Conservation (phyloP, 2,329 filamentous ascomycete genomes). For the Xylariomycetidae sp. region DNA sequence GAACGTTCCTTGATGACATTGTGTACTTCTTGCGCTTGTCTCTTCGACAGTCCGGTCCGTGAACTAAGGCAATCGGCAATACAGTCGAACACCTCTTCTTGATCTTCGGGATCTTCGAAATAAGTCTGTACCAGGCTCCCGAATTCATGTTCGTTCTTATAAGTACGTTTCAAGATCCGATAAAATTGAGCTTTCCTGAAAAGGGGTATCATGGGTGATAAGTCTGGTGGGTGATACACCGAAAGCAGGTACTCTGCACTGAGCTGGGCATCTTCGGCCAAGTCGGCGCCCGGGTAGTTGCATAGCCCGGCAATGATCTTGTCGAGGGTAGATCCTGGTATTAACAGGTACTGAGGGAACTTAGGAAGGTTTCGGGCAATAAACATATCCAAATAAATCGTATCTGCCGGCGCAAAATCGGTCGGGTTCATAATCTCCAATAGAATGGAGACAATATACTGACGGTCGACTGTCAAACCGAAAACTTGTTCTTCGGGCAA, state of each 20-base stretch:
- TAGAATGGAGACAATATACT: slow-evolving; percentile 88
- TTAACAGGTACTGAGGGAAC: slow-evolving; percentile 89
- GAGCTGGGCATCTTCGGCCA: slow-evolving; percentile 92
- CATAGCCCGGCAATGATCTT: slow-evolving; percentile 79
- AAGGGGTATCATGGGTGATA: slow-evolving; percentile 68
- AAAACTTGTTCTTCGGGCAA: slow-evolving; percentile 63
- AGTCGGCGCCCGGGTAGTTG: slow-evolving; percentile 71
- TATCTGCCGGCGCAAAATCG: slow-evolving; percentile 74
- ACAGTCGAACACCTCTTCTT: slow-evolving; percentile 71
- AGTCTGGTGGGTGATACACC: slow-evolving; percentile 83
- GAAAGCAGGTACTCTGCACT: slow-evolving; percentile 94
- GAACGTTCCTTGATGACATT: slow-evolving; percentile 62
- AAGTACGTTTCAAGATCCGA: slow-evolving; percentile 85
- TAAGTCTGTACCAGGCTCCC: slow-evolving; percentile 73
- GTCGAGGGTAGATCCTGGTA: slow-evolving; percentile 81
- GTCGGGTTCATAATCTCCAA: slow-evolving; percentile 80
- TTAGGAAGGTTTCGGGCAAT: slow-evolving; percentile 93
- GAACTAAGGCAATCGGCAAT: slow-evolving; percentile 70
- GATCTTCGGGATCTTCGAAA: slow-evolving; percentile 79
- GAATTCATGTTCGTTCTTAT: slow-evolving; percentile 74
- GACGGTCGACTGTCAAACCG: slow-evolving; percentile 73
- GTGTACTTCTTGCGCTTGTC: slow-evolving; percentile 70
- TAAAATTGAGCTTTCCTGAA: slow-evolving; percentile 81
- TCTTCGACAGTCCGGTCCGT: slow-evolving; percentile 57
- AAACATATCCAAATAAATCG: slow-evolving; percentile 97